Evolutionary conservation across 1,284 basidiomycete species (phyloP).

Genomic region (Trametes pubescens): DNA sequence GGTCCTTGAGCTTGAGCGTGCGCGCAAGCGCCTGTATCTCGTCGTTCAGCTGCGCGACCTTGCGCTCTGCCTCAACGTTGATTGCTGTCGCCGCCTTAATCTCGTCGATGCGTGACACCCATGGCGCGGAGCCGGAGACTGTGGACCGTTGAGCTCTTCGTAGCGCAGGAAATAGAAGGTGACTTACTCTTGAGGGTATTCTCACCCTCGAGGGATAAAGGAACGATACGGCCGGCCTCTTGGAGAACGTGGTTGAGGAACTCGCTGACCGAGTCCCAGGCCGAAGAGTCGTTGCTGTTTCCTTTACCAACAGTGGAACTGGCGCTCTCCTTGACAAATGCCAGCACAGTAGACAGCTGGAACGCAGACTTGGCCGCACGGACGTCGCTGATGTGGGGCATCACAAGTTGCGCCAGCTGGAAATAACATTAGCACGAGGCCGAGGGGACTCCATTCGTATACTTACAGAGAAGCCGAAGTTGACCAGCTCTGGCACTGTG

Average conservation of each 20-base stretch:
- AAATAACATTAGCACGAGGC: background rate
- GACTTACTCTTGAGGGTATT: conserved; percentile 79
- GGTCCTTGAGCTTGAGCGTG: conserved; percentile 86
- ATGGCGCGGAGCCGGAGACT: conserved; percentile 87
- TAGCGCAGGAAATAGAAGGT: background rate
- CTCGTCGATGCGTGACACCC: conserved; percentile 87
- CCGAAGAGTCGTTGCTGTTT: conserved; percentile 67
- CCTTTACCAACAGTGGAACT: conserved; percentile 75
- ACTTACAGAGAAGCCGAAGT: conserved; percentile 87
- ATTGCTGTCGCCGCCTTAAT: conserved; percentile 85
- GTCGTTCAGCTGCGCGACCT: conserved; percentile 85
- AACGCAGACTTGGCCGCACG: conserved; percentile 81
- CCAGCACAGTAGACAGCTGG: conserved; percentile 74
- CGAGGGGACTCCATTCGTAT: background rate
- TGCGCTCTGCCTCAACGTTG: conserved; percentile 92
- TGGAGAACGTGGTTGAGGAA: conserved; percentile 75
- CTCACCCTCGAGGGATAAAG: conserved; percentile 77
- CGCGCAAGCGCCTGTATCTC: conserved; percentile 89
- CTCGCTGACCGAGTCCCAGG: conserved; percentile 81
- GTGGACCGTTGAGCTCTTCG: conserved; percentile 19
- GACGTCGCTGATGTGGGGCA: conserved; percentile 80
- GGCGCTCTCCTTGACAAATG: conserved; percentile 77
- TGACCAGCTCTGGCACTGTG: conserved; percentile 81
- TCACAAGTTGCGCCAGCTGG: conserved; percentile 87
- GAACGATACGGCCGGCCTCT: conserved; percentile 75